Base-by-base conservation (phyloP, 441 rosid species). In the Adansonia gregorii region DNA sequence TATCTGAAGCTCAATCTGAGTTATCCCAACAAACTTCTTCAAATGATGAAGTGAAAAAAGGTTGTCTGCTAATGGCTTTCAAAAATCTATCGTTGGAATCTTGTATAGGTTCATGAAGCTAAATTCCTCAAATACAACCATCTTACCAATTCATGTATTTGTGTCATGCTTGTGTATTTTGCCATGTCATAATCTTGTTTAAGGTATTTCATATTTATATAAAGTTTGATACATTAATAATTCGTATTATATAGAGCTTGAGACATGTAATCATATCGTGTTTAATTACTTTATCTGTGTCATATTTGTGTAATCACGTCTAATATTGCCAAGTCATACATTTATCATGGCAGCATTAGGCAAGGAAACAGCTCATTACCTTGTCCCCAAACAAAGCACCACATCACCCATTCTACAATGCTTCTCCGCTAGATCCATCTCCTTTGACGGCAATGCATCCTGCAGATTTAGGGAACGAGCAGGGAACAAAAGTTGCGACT, bases 361-460 rank as follows among this genome's bases (percentile, higher is more conserved):
- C 51, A 76, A 69, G 59, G 66, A 45, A 73, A 48, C 52, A 10
- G 52, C 14, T 48, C 12, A 63, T 79, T 88, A 94, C 98, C 98
- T 94, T 69, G 99, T 95, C 68, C 98, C 99, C 79, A 95, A 85
- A 80, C 99, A 95, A 27, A 95, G 86, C 41, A 95, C 97, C 75
- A 94, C 87, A 86, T 95, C 99, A 82, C 94, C 97, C 89, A 85
- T 88, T 83, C 80, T 88, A 81, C 99, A 95, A 77, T 95, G 93
- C 81, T 90, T 89, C 85, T 93, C 98, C 15, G 98, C 97, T 54
- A 86, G 89, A 85, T 86, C 88, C 88, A 95, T 90, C 86, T 95
- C 99, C 78, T 87, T 88, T 27, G 66, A 43, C 17, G 66, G 66
- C 43, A 61, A 8, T 61, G 66, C 97, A 83, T 95, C 98, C 99